Evolutionary conservation across 2,329 filamentous ascomycete species (phyloP).

Genomic region (Nigrospora osmanthi): DNA sequence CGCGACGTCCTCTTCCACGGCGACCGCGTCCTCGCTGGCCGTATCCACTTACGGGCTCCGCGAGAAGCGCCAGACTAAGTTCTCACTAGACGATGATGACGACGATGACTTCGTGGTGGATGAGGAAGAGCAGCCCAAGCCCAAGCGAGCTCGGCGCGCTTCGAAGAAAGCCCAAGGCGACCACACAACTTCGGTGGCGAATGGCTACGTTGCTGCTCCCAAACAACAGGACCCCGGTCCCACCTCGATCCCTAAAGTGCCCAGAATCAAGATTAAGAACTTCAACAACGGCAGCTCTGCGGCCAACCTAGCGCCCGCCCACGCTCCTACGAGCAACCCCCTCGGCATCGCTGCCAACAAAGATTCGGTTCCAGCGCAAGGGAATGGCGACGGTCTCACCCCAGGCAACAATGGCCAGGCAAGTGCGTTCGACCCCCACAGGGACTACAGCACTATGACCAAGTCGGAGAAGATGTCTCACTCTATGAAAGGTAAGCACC

Average conservation of each 20-base stretch:
- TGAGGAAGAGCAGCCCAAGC: constrained; percentile 12
- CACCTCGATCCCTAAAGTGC: constrained; percentile 9
- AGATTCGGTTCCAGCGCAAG: constrained; percentile 5
- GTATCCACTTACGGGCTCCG: constrained; percentile 45
- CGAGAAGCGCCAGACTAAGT: constrained; percentile 47
- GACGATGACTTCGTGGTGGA: constrained; percentile 26
- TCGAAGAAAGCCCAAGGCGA: constrained; percentile 18
- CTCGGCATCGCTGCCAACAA: constrained; percentile 9
- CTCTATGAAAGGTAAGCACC: constrained; percentile 53
- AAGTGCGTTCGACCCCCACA: constrained; percentile 16
- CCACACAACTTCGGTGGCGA: constrained; percentile 8
- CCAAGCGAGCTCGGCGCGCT: constrained; percentile 17
- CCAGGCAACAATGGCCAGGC: constrained; percentile 2
- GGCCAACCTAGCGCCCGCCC: background rate
- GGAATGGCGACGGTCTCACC: background rate
- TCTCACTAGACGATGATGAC: constrained; percentile 39
- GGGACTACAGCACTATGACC: constrained; percentile 54
- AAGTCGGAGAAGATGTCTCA: constrained; percentile 61
- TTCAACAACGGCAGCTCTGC: constrained; percentile 8
- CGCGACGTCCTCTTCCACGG: constrained; percentile 44
- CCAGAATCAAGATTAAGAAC: constrained; percentile 26
- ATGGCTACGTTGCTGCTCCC: constrained; percentile 1
- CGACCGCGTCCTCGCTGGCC: constrained; percentile 33
- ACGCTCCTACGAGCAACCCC: constrained; percentile 8
- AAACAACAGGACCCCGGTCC: background rate